Conservation (phyloP, 345 rosid species). For the Brassica carinata region DNA sequence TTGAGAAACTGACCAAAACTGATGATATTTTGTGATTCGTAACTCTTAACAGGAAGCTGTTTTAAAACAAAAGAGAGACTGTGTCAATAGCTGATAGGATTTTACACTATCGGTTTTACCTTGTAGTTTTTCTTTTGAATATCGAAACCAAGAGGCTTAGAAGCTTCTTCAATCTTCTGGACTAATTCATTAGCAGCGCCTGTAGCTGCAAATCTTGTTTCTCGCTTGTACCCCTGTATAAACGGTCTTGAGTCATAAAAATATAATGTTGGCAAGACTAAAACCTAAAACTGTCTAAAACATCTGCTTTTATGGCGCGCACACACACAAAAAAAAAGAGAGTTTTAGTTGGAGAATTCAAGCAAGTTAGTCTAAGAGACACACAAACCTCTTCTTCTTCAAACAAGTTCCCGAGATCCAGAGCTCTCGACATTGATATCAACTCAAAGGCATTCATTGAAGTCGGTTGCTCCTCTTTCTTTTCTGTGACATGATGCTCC, state of each 20-base stretch:
- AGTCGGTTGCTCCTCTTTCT: slow-evolving; percentile 83
- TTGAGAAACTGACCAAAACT: not conserved
- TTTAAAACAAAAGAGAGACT: not conserved
- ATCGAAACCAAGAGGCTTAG: slow-evolving; percentile 95
- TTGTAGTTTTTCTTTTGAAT: slow-evolving; percentile 92
- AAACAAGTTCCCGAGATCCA: slow-evolving; percentile 91
- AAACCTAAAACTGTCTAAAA: not conserved
- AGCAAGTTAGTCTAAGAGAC: slow-evolving; percentile 25
- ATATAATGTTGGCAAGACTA: not conserved
- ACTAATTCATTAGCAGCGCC: slow-evolving; percentile 90
- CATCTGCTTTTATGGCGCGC: not conserved
- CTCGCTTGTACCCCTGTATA: slow-evolving; percentile 79
- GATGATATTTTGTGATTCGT: not conserved
- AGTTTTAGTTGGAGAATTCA: slow-evolving; percentile 10
- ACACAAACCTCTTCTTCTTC: slow-evolving; percentile 76
- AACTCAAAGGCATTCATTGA: slow-evolving; percentile 98
- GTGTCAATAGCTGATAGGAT: slow-evolving; percentile 9
- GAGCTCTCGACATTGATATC: slow-evolving; percentile 90
- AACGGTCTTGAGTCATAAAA: not conserved
- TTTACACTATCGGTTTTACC: slow-evolving; percentile 46
- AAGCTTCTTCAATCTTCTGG: slow-evolving; percentile 88
- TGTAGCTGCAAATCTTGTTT: slow-evolving; percentile 89
- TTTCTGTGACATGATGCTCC: slow-evolving; percentile 92
- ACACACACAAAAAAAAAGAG: not conserved
- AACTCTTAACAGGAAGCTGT: not conserved